phyloP scores from a whole-genome alignment of 176 grass and related monocot genomes.

The Bonia amplexicaulis region DNA sequence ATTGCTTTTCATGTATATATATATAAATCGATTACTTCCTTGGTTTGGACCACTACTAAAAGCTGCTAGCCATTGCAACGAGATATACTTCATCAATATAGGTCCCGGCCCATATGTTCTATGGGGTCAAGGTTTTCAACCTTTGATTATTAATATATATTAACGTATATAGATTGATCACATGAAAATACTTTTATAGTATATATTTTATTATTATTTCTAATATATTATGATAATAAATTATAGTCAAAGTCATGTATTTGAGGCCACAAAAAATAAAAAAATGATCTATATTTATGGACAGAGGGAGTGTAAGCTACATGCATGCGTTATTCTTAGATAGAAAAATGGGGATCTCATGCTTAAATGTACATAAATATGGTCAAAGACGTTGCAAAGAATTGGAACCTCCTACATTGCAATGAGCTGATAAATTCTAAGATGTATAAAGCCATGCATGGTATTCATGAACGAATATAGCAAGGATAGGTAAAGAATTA shows the following conservation, averaged over 20 bases:
- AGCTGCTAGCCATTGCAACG: background rate
- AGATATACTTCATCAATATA: no score
- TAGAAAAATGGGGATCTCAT: background rate
- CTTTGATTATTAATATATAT: no score
- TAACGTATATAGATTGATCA: no score
- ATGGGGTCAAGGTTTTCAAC: no score
- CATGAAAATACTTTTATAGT: no score
- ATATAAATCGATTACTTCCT: background rate
- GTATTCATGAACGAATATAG: background rate
- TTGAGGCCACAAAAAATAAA: no score
- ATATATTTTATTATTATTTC: no score
- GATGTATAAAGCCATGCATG: background rate
- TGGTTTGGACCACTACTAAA: background rate
- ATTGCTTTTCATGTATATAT: background rate
- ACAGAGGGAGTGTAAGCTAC: no score
- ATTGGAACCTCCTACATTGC: background rate
- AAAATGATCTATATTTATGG: no score
- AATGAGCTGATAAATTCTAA: background rate
- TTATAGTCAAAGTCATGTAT: no score
- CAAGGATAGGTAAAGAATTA: background rate
- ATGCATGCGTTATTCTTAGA: background rate
- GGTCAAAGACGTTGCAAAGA: background rate
- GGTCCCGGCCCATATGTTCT: no score
- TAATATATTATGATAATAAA: no score
- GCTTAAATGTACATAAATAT: background rate